Evolutionary conservation across 2,329 filamentous ascomycete genomes (phyloP).

Genomic region (Xylariaceae sp.): DNA sequence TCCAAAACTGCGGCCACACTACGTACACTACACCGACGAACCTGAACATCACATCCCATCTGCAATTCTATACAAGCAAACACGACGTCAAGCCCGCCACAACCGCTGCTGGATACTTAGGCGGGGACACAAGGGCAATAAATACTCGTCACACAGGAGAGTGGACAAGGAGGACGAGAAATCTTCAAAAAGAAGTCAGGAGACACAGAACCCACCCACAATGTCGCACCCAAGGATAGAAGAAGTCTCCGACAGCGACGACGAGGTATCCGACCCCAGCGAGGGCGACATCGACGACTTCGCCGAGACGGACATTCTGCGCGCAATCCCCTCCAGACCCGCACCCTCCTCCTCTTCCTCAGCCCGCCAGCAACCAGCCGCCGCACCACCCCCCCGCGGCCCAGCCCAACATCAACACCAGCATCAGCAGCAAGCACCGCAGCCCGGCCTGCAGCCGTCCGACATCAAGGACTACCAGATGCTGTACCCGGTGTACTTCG

Average conservation of each 20-base stretch:
- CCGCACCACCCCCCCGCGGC: conserved; percentile 30
- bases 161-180: too few species aligned
- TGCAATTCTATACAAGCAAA: too few species aligned
- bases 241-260: conserved; percentile 80
- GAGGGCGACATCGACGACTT: conserved; percentile 81
- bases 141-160: too few species aligned
- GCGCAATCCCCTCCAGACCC: conserved; percentile 46
- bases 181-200: not conserved
- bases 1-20: too few species aligned
- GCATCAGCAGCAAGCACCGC: conserved; percentile 37
- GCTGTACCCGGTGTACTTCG: conserved; percentile 96
- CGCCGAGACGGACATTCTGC: conserved; percentile 62
- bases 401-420: conserved; percentile 43
- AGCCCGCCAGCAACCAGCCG: conserved; percentile 27
- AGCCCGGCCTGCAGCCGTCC: conserved; percentile 52
- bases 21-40: too few species aligned
- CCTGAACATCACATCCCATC: too few species aligned
- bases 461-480: conserved; percentile 81
- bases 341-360: conserved; percentile 37
- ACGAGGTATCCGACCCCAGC: conserved; percentile 78
- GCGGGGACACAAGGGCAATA: too few species aligned
- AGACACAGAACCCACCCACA: conserved; percentile 9
- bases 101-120: too few species aligned
- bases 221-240: conserved; percentile 92
- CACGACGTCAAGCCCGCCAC: too few species aligned